Evolutionary conservation across 192 early-diverging fungal genomes (phyloP), one percentile per base, ranked within the genome.

Genomic region (Backusella tuberculispora): DNA sequence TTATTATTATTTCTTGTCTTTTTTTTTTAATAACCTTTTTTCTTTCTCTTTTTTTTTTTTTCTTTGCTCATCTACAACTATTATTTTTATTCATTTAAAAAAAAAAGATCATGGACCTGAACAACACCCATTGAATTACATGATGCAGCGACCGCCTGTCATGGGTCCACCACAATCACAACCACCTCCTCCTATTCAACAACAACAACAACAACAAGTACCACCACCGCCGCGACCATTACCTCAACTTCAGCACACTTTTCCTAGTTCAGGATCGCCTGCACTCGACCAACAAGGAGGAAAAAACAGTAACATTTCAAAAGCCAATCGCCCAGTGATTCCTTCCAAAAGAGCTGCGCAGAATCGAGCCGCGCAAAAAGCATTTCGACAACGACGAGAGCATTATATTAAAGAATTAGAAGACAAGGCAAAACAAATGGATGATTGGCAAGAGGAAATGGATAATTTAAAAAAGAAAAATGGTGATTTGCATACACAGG

Each of bases 291-390:
- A 34, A 2, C 29, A 34, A 34, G 29, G 29, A 34, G 66, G 41
- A 12, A 38, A 40, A 13, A 69, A 38, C 10, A 68, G 29, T 24
- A 24, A 26, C 68, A 69, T 34, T 9, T 19, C 43, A 47, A 24
- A n/a, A 34, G 29, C 19, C 34, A 46, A 48, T 45, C 37, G 69
- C 66, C 56, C 74, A 1, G 74, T 76, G 0, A 73, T 78, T 50
- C 77, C 86, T 14, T 83, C 87, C 40, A 95, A 95, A 80, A 88
- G 95, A 76, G 94, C 94, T 4, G 93, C 91, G 12, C 95, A 97
- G 77, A 97, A 97, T 80, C 88, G 95, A 17, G 93, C 93, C 3
- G 95, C 95, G 4, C 95, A 97, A 81, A 88, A 94, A 2, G 94
- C 95, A 6, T 97, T 97, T 81, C 90, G 95, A 46, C 93, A 97